Base-by-base conservation (phyloP, 1,284 basidiomycete genomes). In the Malassezia pachydermatis region DNA sequence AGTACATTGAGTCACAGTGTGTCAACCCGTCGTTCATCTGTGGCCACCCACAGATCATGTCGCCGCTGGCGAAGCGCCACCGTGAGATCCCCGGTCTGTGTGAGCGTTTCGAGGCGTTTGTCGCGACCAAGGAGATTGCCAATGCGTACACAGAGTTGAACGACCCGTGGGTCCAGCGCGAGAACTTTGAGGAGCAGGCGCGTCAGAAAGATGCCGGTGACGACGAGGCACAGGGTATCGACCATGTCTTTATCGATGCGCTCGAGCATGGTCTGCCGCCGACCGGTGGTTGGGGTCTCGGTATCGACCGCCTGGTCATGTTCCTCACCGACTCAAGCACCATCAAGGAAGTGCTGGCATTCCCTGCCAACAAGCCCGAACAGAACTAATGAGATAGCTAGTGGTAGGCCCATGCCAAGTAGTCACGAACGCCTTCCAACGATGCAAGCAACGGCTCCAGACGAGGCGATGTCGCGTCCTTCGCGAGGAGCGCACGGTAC, bases 1-100 rank as follows among this genome's bases (percentile, higher is more conserved):
- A 98, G 73, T 96, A 79, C 75, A 96, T 98, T 72, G 92, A 99
- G 74, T 85, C 84, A 40, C 83, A 98, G 55, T 99, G 92, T 76
- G 82, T 96, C 71, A 92, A 86, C 44, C 92, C 92, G 5, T 80
- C 88, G 11, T 99, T 99, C 79, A 98, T 99, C 62, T 83, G 52
- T 6, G 94, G 92, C 22, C 92, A 99, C 75, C 92, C 92, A 35
- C 90, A 96, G 77, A 87, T 99, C 65, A 99, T 99, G 92, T 95
- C 89, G 3, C 92, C 92, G 7, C 81, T 99, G 19, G 94, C 92
- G 35, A 71, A 71, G 57, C 57, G 66, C 29, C 67, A 71, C 45
- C 63, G 68, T 23, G 58, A 63, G 46, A 65, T 68, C 23, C 57
- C 60, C 4, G 94, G 94, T 35, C 79, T 98, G 10, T 96, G 90